These are phyloP conservation scores for Aspergillus flavus DNA, from an alignment of 2,329 filamentous ascomycete genomes.

Conservation along the genomic window DNA sequence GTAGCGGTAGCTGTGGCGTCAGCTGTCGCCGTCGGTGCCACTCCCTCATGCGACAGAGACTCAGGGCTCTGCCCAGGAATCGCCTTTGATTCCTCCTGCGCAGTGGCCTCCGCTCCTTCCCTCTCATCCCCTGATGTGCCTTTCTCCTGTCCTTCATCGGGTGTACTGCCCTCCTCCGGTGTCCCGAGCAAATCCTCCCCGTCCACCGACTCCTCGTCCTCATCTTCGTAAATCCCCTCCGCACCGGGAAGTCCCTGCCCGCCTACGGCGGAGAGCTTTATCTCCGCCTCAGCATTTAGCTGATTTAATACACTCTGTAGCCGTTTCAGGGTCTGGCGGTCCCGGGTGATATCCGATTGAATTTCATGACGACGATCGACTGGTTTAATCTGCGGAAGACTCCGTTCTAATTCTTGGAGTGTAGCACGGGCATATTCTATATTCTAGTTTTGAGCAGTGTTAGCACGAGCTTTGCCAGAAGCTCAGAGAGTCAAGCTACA, in stretches of 20 bases:
- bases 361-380: conserved; percentile 42
- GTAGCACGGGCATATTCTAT: conserved; percentile 48
- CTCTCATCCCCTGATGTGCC: conserved; percentile 20
- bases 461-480: background rate
- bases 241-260: background rate
- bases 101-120: conserved; percentile 2
- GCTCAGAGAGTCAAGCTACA: background rate
- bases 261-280: background rate
- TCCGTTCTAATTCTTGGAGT: conserved; percentile 45
- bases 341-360: conserved; percentile 43
- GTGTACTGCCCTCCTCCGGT: conserved; percentile 24
- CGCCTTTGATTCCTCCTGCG: conserved; percentile 12
- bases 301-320: conserved; percentile 38
- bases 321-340: conserved; percentile 37
- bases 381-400: conserved; percentile 42
- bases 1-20: conserved; percentile 11
- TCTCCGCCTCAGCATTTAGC: conserved; percentile 30
- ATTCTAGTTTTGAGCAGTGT: conserved; percentile 34
- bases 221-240: conserved; percentile 19
- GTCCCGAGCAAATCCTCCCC: conserved; percentile 32
- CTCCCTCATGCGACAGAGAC: background rate
- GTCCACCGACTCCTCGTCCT: conserved; percentile 25
- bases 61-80: background rate
- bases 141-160: conserved; percentile 12
- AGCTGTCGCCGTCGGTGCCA: conserved; percentile 1